Evolutionary conservation across 805 yeast genomes (phyloP), one percentile per base, ranked within the genome.

Genomic region (Pichia ethanolica): DNA sequence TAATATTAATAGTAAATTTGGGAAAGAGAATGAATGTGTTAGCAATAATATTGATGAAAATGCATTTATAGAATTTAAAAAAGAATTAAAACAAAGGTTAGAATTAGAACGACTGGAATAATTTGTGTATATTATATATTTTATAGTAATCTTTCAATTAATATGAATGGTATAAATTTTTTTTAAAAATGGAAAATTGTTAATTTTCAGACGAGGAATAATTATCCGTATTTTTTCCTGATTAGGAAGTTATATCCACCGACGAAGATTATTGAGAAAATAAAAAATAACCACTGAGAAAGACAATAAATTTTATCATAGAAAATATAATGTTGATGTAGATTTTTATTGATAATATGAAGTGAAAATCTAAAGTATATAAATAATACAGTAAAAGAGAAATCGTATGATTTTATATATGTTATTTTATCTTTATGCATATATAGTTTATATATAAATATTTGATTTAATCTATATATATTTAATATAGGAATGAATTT

Each of bases 61-160:
- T 27, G 44, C 26, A 13, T 45, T 51, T 35, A 52, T 10, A 11
- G 26, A 41, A 37, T 56, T 59, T 45, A 56, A 52, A 33, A 48
- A 49, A 25, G 60, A 59, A 50, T 51, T 60, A 42, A 53, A 50
- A 35, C 56, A 56, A 7, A 35, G 54, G 14, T 37, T 59, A 26
- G 51, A 57, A 48, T 51, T 51, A 10, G 51, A 59, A 32, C n/a
- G 33, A 14, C 33, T 53, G 35, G 49, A 49, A 46, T 12, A 33
- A 20, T 20, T 20, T 38, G 25, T 25, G 13, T 34, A 11, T 13
- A 34, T 9, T 34, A 9, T 6, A 20, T 36, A n/a, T 6, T 4
- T n/a, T 6, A 6, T n/a, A n/a, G n/a, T n/a, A n/a, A n/a, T n/a
- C n/a, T n/a, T n/a, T n/a, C n/a, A n/a, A 13, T 25, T 6, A 13